These are phyloP conservation scores for Penicillium sp. DNA, from an alignment of 2,329 filamentous ascomycete species.

Conservation along the genomic window DNA sequence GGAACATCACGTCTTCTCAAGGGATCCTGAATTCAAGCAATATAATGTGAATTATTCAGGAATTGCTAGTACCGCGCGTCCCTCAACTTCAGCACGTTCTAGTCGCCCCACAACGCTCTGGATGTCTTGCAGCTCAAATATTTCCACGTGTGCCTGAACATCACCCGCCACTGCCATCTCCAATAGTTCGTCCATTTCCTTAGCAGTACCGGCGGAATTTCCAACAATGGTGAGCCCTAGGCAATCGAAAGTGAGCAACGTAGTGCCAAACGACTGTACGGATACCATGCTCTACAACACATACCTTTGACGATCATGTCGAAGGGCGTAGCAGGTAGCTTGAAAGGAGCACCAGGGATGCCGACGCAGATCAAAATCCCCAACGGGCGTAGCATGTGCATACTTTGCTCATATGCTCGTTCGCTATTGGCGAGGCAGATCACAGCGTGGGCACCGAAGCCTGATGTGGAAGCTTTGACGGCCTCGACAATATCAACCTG, in stretches of 20 bases:
- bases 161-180: slow-evolving; percentile 45
- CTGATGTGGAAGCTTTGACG: slow-evolving; percentile 41
- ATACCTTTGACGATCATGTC: slow-evolving; percentile 48
- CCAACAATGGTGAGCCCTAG: slow-evolving; percentile 46
- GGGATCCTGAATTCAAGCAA: not conserved
- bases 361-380: slow-evolving; percentile 51
- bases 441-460: slow-evolving; percentile 47
- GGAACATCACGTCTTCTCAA: too few species aligned
- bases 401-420: slow-evolving; percentile 45
- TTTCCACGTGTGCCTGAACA: slow-evolving; percentile 38
- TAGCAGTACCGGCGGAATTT: slow-evolving; percentile 46
- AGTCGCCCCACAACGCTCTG: slow-evolving; percentile 36
- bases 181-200: slow-evolving; percentile 48
- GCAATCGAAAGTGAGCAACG: not conserved
- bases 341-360: slow-evolving; percentile 44
- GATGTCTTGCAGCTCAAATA: slow-evolving; percentile 36
- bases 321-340: slow-evolving; percentile 47
- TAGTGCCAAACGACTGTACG: not conserved
- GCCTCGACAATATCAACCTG: slow-evolving; percentile 39
- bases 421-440: slow-evolving; percentile 50
- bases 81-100: slow-evolving; percentile 38
- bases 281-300: not conserved
- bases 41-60: slow-evolving; percentile 18
- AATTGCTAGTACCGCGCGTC: slow-evolving; percentile 38
- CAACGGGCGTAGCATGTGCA: slow-evolving; percentile 45